Evolutionary conservation across 2,329 filamentous ascomycete genomes (phyloP).

Genomic region (Passalora sequoiae): DNA sequence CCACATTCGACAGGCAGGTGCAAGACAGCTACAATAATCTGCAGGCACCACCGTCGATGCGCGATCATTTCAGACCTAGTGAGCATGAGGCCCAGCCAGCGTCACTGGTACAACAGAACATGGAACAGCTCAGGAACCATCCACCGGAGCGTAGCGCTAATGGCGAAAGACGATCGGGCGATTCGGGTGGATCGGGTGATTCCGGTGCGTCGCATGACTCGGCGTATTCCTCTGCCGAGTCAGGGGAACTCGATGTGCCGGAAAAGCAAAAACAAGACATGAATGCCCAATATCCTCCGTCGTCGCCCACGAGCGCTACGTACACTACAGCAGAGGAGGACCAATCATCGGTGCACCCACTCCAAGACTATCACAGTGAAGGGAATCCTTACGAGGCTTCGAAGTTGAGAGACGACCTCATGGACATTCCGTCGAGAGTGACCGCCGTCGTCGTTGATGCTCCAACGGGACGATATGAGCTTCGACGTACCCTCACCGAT

Average conservation of each 20-base stretch:
- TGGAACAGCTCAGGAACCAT: not conserved
- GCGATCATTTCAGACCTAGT: not conserved
- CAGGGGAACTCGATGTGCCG: not conserved
- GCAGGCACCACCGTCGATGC: not conserved
- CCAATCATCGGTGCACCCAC: not conserved
- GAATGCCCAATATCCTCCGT: not conserved
- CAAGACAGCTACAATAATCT: not conserved
- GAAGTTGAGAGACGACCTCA: not conserved
- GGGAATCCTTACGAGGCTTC: constrained; percentile 3
- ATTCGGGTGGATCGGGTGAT: not conserved
- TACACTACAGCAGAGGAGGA: constrained; percentile 3
- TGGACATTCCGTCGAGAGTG: constrained; percentile 3
- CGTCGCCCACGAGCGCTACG: not conserved
- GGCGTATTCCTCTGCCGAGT: constrained; percentile 3
- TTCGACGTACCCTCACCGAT: not conserved
- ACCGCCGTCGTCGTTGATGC: constrained; percentile 2
- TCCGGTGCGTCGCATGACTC: constrained; percentile 2
- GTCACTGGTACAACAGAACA: not conserved
- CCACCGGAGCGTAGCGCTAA: not conserved
- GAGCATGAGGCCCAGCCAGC: not conserved
- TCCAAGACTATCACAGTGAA: not conserved
- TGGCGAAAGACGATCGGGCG: constrained; percentile 2
- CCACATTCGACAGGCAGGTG: not conserved
- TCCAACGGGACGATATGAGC: constrained; percentile 1
- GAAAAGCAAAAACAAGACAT: not conserved